A percentile compares a stretch with the other conserved stretches of the same genome.
Evolutionary conservation across 306 rosid genomes (phyloP).

Genomic region (Casuarina cunninghamiana): DNA sequence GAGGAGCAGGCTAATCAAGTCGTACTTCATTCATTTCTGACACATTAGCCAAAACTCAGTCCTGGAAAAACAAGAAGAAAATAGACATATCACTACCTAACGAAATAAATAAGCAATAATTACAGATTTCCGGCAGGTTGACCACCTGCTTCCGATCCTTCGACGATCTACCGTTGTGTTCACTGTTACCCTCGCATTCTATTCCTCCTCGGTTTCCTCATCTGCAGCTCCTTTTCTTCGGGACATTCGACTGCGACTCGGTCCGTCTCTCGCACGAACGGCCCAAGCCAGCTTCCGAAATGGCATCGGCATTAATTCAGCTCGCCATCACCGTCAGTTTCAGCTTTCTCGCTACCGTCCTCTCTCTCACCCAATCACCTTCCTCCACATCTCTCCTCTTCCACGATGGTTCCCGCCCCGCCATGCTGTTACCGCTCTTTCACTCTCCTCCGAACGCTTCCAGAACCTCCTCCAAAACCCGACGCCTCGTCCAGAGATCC

Average conservation of each 20-base stretch:
- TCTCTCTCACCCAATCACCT: constrained; percentile 23
- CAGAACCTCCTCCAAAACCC: constrained; percentile 30
- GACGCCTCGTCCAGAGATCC: constrained; percentile 71
- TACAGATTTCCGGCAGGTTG: not conserved
- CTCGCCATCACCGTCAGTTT: constrained; percentile 22
- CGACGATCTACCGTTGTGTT: constrained; percentile 3
- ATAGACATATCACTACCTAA: too few relatives aligned
- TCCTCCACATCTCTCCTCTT: constrained; percentile 23
- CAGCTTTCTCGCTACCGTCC: constrained; percentile 12
- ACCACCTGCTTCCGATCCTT: not conserved
- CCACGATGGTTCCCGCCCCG: constrained; percentile 36
- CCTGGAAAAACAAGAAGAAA: too few relatives aligned
- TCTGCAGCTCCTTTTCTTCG: constrained; percentile 19
- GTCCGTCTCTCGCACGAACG: constrained; percentile 16
- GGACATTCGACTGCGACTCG: constrained; percentile 7
- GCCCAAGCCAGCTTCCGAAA: constrained; percentile 17
- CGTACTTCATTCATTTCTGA: too few relatives aligned
- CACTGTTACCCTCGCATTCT: not conserved
- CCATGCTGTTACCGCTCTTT: constrained; percentile 76
- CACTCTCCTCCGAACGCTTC: constrained; percentile 52
- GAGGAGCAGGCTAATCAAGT: too few relatives aligned
- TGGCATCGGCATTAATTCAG: constrained; percentile 35
- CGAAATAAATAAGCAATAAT: too few relatives aligned
- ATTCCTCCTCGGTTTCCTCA: constrained; percentile 7
- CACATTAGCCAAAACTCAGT: too few relatives aligned